A percentile compares a stretch with the other conserved stretches of the same genome.
These are phyloP conservation scores for Mortierella sp. DNA, from an alignment of 371 early-diverging fungal genomes.

Conservation along the genomic window DNA sequence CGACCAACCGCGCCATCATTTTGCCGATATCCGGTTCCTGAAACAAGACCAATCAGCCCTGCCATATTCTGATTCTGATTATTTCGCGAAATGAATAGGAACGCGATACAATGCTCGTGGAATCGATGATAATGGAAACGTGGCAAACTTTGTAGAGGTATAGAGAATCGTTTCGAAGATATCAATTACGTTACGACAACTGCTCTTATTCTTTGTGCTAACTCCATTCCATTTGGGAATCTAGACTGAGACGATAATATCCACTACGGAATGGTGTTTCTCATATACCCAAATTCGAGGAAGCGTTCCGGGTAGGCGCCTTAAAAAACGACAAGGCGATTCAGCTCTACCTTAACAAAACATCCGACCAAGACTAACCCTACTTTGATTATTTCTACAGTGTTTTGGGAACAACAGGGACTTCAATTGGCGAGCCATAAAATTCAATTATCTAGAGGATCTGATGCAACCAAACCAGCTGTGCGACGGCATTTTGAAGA, in stretches of 20 bases:
- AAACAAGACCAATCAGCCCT: background rate
- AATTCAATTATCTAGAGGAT: conserved; percentile 79
- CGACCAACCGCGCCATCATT: background rate
- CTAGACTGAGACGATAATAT: conserved; percentile 83
- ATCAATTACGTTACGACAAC: background rate
- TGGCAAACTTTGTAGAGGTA: conserved; percentile 98
- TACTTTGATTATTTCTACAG: conserved; percentile 37
- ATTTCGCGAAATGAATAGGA: conserved; percentile 58
- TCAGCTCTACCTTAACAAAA: no score
- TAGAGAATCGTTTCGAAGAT: background rate
- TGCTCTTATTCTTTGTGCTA: background rate
- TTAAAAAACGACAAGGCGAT: no score
- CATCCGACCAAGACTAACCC: no score
- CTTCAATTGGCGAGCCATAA: conserved; percentile 86
- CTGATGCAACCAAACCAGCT: conserved; percentile 81
- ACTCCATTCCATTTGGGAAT: background rate
- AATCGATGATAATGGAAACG: conserved; percentile 96
- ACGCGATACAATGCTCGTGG: conserved; percentile 98
- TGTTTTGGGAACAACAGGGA: conserved; percentile 96
- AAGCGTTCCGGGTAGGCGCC: conserved; percentile 82
- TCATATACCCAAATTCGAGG: conserved; percentile 93
- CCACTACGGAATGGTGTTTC: conserved; percentile 67
- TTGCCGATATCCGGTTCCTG: background rate
- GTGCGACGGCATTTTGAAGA: conserved; percentile 87
- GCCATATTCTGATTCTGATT: background rate